phyloP scores from a whole-genome alignment of 2,329 filamentous ascomycete species.

The Exophiala sideris region DNA sequence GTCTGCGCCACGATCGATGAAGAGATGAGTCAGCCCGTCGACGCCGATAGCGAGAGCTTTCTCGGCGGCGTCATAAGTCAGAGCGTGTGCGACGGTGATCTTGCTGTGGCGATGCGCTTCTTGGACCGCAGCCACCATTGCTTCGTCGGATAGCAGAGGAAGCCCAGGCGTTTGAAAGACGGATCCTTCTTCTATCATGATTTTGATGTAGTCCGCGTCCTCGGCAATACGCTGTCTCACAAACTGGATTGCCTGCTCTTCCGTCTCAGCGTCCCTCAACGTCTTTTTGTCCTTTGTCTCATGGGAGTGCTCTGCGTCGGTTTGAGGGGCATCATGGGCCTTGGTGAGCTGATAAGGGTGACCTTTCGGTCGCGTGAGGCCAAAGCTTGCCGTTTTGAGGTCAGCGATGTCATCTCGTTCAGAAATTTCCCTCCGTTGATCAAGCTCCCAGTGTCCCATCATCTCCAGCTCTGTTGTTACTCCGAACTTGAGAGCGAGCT shows the following conservation, averaged over 20 bases:
- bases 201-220: neutral
- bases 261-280: neutral
- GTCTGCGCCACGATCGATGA: neutral
- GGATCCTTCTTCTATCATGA: neutral
- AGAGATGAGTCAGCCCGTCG: neutral
- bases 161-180: neutral
- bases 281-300: neutral
- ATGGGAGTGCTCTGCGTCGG: neutral
- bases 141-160: neutral
- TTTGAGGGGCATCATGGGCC: neutral
- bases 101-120: neutral
- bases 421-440: neutral
- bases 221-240: neutral
- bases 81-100: neutral
- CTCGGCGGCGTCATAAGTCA: neutral
- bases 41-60: neutral
- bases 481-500: neutral
- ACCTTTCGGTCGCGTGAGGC: neutral
- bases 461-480: neutral
- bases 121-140: neutral
- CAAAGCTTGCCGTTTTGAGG: neutral
- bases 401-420: neutral
- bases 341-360: neutral
- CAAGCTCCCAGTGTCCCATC: neutral
- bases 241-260: neutral